Conservation (phyloP, 2,329 filamentous ascomycete species). For the Calonectria naviculata region DNA sequence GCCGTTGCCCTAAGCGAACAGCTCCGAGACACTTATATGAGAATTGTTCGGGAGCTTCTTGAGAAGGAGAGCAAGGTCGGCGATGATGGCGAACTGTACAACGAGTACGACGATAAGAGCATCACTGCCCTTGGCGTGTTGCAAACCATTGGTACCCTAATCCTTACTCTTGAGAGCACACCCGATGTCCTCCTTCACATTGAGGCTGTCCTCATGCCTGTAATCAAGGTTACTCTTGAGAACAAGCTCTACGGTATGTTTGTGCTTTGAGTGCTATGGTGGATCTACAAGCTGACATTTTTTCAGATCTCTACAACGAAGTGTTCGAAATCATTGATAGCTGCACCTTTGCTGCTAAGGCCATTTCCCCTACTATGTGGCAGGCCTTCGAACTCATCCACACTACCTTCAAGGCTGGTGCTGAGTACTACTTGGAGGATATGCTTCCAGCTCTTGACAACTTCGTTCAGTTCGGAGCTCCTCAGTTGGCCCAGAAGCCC, state of each 20-base stretch:
- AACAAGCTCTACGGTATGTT: slow-evolving; percentile 91
- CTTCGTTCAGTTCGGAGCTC: slow-evolving; percentile 92
- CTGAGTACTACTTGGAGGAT: slow-evolving; percentile 96
- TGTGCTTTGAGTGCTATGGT: not conserved
- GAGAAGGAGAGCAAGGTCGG: slow-evolving; percentile 86
- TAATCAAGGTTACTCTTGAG: slow-evolving; percentile 94
- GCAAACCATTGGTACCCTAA: slow-evolving; percentile 97
- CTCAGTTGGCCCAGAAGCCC: slow-evolving; percentile 83
- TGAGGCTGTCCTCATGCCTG: slow-evolving; percentile 95
- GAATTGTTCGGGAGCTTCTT: slow-evolving; percentile 90
- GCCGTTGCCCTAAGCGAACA: slow-evolving; percentile 97
- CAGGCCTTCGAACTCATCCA: slow-evolving; percentile 97
- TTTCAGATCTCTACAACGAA: slow-evolving; percentile 94
- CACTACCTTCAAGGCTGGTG: slow-evolving; percentile 95
- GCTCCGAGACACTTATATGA: slow-evolving; percentile 92
- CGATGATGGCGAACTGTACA: slow-evolving; percentile 82
- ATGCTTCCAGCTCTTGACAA: slow-evolving; percentile 99
- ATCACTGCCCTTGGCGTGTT: slow-evolving; percentile 96
- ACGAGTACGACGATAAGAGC: slow-evolving; percentile 98
- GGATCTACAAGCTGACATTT: slow-evolving; percentile 31
- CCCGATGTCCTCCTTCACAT: slow-evolving; percentile 95
- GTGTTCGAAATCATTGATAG: slow-evolving; percentile 99
- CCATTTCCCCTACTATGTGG: slow-evolving; percentile 98
- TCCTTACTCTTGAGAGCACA: slow-evolving; percentile 95
- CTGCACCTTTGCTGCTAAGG: slow-evolving; percentile 97